Base-by-base conservation (phyloP, 805 yeast species). In the Barnettozyma sucrosica region DNA sequence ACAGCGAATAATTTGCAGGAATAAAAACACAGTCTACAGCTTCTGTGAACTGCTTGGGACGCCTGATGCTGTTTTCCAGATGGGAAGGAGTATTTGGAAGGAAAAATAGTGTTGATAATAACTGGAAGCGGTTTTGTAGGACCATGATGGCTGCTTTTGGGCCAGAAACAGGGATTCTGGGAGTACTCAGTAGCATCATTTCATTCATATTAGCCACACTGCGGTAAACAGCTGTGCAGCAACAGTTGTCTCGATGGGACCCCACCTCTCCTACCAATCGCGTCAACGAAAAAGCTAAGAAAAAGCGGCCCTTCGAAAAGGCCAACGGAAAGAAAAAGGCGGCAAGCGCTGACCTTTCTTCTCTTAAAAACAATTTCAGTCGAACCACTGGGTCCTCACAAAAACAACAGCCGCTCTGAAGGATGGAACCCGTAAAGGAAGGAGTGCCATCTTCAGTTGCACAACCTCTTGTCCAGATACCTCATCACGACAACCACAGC, bases 291-390 rank as follows among this genome's bases (percentile, higher is more conserved):
- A 33, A 28, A 41, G 37, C 24, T 13, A 41, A 5, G 44, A 41
- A 14, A 33, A 28, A 41, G 37, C 16, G 19, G 42, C 28, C 42
- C 36, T 30, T n/a, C 4, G 20, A 13, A 23, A 41, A 32, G 44
- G 34, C 44, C 44, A 41, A 20, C 36, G 50, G 38, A 47, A 43
- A 38, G 46, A 47, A 43, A 42, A 43, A 42, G 41, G 37, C 37
- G 37, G 37, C 37, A 34, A 34, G 45, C 33, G 48, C 20, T 26
- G 45, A 21, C 34, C 26, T 33, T 33, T 25, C 40, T 43, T 43
- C 46, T 24, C 41, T 18, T 41, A 32, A 43, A 36, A 43, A 42
- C 45, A 42, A 42, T 42, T 42, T 30, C 19, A 2, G n/a, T 7
- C 38, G 21, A 20, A 24, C 34, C 26, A 34, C 37, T 18, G 37